Evolutionary conservation across 352 stramenopile species (phyloP), one percentile per base, ranked within the genome.

Genomic region (Chrysophaeum taylorii): DNA sequence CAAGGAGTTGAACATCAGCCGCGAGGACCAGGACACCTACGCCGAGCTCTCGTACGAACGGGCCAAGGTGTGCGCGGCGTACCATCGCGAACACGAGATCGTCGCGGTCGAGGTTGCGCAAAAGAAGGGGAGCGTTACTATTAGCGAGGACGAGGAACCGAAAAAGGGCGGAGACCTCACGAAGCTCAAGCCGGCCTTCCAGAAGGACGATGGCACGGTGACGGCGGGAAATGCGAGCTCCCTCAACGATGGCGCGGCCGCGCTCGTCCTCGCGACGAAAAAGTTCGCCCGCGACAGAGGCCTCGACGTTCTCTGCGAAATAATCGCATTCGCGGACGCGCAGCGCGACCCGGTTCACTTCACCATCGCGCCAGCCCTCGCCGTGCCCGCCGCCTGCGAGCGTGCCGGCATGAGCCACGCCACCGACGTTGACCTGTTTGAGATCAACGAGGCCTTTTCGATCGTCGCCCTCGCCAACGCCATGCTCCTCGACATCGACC

Each of bases 391-490:
- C 43, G 94, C 94, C 23, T 78, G 98, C 29, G 64, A 89, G 68
- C 82, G 93, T 72, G 93, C 94, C 0, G 92, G 91, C 35, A 67
- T 98, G 42, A 78, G 85, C 61, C 37, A 70, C n/a, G 60, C 94
- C 16, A 86, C 77, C 36, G 94, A 98, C 79, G 85, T 98, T 27
- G 92, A 98, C 66, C 98, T 94, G 81, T 90, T 97, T 78, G 95
- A 99, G 84, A 97, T 98, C 78, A 99, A 99, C 80, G 95, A 99
- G 78, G 95, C 95, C 25, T 99, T 99, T 79, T 89, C 92, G 16
- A 93, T 98, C 33, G 94, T 99, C 25, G 85, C 90, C 4, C 78
- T 98, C 35, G 92, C 89, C 35, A 98, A 98, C 81, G 95, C 93
- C 80, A 81, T 90, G 48, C 78, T 97, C 42, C 83, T 98, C 76